Conservation (phyloP, 176 grass and related monocot genomes). For the Oryza officinalis region DNA sequence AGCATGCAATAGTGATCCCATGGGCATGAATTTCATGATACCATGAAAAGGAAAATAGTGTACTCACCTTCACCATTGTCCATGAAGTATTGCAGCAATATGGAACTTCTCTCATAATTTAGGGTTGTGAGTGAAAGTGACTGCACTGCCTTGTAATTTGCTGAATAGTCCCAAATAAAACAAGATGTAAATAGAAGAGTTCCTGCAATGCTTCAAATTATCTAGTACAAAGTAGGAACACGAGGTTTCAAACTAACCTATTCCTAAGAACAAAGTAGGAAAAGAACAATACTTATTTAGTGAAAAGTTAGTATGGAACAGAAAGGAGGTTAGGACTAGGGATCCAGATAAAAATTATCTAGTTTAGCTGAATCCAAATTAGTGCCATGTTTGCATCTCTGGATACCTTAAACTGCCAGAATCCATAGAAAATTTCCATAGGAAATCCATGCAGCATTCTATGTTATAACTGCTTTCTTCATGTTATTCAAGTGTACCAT, state of each 20-base stretch:
- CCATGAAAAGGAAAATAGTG: background rate
- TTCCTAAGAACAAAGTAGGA: no score
- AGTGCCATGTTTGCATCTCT: constrained; percentile 1
- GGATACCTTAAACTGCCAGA: background rate
- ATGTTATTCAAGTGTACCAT: background rate
- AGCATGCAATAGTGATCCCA: background rate
- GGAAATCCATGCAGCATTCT: constrained; percentile 2
- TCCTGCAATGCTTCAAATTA: background rate
- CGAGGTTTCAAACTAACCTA: no score
- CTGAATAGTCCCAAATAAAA: constrained; percentile 51
- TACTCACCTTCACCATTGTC: constrained; percentile 63
- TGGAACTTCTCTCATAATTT: constrained; percentile 81
- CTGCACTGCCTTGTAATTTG: constrained; percentile 91
- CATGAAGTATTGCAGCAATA: constrained; percentile 74
- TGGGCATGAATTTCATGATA: background rate
- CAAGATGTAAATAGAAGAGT: constrained; percentile 30
- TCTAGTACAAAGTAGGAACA: background rate
- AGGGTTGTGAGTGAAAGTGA: constrained; percentile 92
- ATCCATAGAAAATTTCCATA: background rate
- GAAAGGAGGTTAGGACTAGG: background rate
- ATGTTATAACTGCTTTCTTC: background rate
- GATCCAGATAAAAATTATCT: background rate
- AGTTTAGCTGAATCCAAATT: background rate
- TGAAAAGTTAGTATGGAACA: background rate
- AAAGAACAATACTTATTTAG: background rate